Conservation (phyloP, 192 early-diverging fungal species). For the Mortierella claussenii region DNA sequence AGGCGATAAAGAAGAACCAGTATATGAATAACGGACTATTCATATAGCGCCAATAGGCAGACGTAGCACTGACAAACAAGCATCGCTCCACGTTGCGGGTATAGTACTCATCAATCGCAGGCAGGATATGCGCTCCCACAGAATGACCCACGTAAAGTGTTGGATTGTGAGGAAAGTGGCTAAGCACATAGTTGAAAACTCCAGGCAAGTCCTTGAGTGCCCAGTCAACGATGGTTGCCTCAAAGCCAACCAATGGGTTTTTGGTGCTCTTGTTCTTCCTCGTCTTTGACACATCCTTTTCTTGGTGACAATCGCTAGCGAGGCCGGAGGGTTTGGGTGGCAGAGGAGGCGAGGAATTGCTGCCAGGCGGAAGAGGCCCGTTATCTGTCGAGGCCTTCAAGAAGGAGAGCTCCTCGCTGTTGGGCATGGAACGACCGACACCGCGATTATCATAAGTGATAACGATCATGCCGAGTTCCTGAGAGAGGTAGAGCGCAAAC, state of each 20-base stretch:
- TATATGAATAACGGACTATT: conserved; percentile 46
- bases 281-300: neutral
- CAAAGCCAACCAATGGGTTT: conserved; percentile 47
- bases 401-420: conserved; percentile 12
- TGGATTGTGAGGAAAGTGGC: conserved; percentile 36
- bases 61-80: conserved; percentile 40
- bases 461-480: conserved; percentile 48
- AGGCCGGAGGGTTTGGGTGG: conserved; percentile 13
- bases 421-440: conserved; percentile 47
- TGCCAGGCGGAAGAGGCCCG: neutral
- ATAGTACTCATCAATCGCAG: conserved; percentile 40
- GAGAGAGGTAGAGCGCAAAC: conserved; percentile 44
- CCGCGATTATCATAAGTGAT: conserved; percentile 46
- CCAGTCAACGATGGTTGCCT: conserved; percentile 51
- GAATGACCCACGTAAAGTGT: conserved; percentile 41
- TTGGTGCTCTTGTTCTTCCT: conserved; percentile 18
- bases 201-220: conserved; percentile 36
- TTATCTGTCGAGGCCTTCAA: conserved; percentile 27
- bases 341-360: conserved; percentile 6
- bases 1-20: conserved; percentile 51
- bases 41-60: conserved; percentile 47
- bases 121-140: conserved; percentile 38
- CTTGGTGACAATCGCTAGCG: neutral
- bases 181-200: conserved; percentile 41
- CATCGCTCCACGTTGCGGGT: conserved; percentile 46